Evolutionary conservation across 805 yeast genomes (phyloP).

Genomic region (Saccharomycopsis malanga): DNA sequence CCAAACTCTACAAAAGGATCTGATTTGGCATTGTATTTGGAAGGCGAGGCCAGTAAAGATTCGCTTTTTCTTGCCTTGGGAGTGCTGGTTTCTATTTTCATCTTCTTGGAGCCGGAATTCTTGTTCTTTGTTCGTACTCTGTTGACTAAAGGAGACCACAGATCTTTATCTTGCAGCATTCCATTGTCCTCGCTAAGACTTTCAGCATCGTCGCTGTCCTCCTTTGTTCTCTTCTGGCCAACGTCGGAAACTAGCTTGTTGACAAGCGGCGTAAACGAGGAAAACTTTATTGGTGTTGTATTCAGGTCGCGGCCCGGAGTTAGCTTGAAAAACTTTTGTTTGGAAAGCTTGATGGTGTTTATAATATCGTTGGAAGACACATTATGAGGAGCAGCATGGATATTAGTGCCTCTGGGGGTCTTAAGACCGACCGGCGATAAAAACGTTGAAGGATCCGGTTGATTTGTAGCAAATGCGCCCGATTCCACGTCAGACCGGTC

Average conservation of each 20-base stretch:
- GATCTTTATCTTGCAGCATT: too few relatives aligned
- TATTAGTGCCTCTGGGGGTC: slow-evolving; percentile 2
- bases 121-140: slow-evolving; percentile 4
- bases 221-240: neutral
- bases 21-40: neutral
- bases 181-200: neutral
- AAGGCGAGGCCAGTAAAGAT: too few relatives aligned
- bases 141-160: slow-evolving; percentile 2
- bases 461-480: neutral
- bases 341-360: neutral
- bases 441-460: neutral
- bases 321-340: slow-evolving; percentile 4
- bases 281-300: neutral
- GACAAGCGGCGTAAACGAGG: neutral
- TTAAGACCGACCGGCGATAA: slow-evolving; percentile 1
- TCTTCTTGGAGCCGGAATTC: neutral
- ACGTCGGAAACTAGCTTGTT: neutral
- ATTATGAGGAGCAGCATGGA: neutral
- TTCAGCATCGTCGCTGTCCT: neutral
- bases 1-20: slow-evolving; percentile 7
- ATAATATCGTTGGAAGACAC: neutral
- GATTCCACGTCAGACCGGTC: neutral
- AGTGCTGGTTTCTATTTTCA: neutral
- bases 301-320: neutral
- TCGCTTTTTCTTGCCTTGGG: neutral